Evolutionary conservation across 1,139 yeast genomes (phyloP), one percentile per base, ranked within the genome.

Genomic region (Nakaseomyces nivariensis): DNA sequence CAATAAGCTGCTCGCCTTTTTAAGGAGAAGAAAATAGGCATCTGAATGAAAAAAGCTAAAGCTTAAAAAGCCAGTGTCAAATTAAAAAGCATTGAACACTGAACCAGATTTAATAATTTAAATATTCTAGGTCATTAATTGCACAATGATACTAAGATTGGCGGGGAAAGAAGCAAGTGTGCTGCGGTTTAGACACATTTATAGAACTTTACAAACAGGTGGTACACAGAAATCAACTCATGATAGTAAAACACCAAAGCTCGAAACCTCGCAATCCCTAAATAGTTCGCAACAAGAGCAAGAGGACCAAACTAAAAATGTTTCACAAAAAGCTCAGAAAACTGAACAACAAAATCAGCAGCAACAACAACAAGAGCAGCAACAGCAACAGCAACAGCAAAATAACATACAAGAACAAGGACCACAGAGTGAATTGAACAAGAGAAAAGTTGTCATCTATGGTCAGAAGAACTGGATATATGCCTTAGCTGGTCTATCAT

Each of bases 401-500:
- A 8, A 33, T 5, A 11, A 33, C n/a, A 36, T 6, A 17, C 9
- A 36, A 17, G 17, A n/a, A 34, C 6, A 9, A 10, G 37, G 17
- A 1, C 17, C n/a, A 34, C 17, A 34, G 37, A 17, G 11, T 37
- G 40, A 37, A 17, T 17, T 37, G 4, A 26, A 26, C 17, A 41
- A 29, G 44, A 27, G 25, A n/a, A 38, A 24, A 38, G 31, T 29
- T n/a, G n/a, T 29, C 11, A 41, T 41, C 5, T 41, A 41, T 41
- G 44, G 44, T 5, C 44, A 41, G 25, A 41, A 29, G 13, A 41
- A 29, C 25, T 41, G 44, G 44, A 29, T 41, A 27, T 41, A 41
- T 29, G 34, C 44, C 4, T 11, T 41, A 9, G 44, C 44, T 27
- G 44, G 44, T 41, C 4, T 41, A 13, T 41, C 44, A 4, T 11